Evolutionary conservation across 2,329 filamentous ascomycete genomes (phyloP).

Genomic region (Microsporum audouinii): DNA sequence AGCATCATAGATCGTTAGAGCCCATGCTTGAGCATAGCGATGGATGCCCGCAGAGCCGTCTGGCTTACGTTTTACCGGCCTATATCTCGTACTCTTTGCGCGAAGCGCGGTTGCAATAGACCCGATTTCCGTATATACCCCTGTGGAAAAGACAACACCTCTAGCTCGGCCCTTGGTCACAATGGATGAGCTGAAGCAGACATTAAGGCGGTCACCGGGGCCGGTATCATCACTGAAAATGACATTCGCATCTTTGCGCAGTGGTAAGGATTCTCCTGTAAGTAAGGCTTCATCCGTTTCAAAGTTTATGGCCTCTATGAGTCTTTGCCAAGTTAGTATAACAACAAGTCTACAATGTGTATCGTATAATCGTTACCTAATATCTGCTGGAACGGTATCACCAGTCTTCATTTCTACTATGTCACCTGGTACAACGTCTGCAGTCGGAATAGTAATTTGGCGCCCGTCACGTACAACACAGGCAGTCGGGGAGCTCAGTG

Average conservation of each 20-base stretch:
- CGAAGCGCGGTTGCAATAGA: slow-evolving; percentile 54
- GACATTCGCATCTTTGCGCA: slow-evolving; percentile 40
- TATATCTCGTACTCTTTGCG: slow-evolving; percentile 42
- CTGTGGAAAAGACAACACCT: slow-evolving; percentile 52
- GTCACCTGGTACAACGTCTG: slow-evolving; percentile 50
- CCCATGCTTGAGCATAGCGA: slow-evolving; percentile 41
- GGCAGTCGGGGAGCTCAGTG: slow-evolving; percentile 40
- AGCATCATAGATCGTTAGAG: slow-evolving; percentile 45
- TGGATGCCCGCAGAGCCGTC: slow-evolving; percentile 41
- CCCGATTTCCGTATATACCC: slow-evolving; percentile 51
- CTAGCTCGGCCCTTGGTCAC: slow-evolving; percentile 51
- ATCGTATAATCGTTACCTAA: slow-evolving; percentile 15
- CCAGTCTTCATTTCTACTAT: slow-evolving; percentile 42
- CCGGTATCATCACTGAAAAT: slow-evolving; percentile 44
- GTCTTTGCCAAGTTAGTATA: slow-evolving; percentile 8
- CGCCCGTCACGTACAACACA: slow-evolving; percentile 41
- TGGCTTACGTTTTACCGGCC: slow-evolving; percentile 41
- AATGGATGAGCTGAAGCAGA: slow-evolving; percentile 50
- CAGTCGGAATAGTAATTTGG: slow-evolving; percentile 40
- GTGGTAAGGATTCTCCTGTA: slow-evolving; percentile 51
- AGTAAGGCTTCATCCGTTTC: slow-evolving; percentile 52
- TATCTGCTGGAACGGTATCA: slow-evolving; percentile 40
- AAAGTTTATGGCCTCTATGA: slow-evolving; percentile 48
- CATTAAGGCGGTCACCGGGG: slow-evolving; percentile 50
- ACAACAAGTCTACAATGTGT: not conserved